Evolutionary conservation across 2,329 filamentous ascomycete species (phyloP).

Genomic region (Aspergillus floridensis): DNA sequence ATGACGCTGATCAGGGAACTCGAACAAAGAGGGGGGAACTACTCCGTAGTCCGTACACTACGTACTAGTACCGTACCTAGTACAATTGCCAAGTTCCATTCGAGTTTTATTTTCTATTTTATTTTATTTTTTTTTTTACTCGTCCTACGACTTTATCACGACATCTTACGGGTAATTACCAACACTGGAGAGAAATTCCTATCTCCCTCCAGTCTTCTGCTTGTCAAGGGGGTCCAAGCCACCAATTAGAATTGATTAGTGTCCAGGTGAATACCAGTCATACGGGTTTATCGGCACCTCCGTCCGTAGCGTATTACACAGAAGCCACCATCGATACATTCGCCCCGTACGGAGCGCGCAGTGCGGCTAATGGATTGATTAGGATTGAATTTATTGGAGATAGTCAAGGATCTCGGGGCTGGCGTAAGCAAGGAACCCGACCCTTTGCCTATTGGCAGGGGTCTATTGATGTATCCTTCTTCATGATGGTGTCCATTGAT

Average conservation of each 20-base stretch:
- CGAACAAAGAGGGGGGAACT: background rate
- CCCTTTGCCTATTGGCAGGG: no score
- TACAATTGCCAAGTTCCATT: no score
- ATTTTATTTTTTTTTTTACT: no score
- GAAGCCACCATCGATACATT: background rate
- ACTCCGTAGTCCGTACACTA: no score
- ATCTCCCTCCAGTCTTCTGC: no score
- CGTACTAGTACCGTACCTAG: no score
- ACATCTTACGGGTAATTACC: background rate
- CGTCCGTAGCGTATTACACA: background rate
- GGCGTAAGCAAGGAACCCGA: background rate
- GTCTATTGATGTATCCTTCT: background rate
- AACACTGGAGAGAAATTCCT: background rate
- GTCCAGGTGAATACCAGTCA: background rate
- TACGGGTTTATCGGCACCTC: background rate
- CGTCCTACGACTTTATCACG: no score
- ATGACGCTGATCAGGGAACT: conserved; percentile 7
- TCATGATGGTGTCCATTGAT: background rate
- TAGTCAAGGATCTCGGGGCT: background rate
- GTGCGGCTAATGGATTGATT: no score
- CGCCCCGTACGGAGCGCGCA: no score
- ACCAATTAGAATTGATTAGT: background rate
- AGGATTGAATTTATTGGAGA: background rate
- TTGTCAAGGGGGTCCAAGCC: background rate
- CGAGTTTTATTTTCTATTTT: no score